These are phyloP conservation scores for Pistacia vera DNA, from an alignment of 345 rosid species.

Conservation along the genomic window DNA sequence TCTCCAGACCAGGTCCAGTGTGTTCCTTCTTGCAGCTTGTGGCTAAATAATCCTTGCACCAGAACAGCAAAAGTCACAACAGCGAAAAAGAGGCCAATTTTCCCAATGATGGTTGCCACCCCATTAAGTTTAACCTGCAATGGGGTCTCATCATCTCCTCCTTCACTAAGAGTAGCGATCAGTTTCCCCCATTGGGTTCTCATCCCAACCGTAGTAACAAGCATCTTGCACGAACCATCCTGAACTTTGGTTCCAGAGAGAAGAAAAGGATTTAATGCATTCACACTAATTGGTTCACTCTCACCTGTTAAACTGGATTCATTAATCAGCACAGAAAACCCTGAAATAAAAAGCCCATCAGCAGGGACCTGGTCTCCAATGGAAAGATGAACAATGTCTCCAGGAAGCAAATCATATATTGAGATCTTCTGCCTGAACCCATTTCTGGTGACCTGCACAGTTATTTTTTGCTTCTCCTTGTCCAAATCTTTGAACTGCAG, in stretches of 20 bases:
- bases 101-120: slow-evolving; percentile 79
- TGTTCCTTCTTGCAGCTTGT: slow-evolving; percentile 52
- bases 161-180: slow-evolving; percentile 79
- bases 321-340: slow-evolving; percentile 59
- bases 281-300: slow-evolving; percentile 56
- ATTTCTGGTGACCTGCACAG: slow-evolving; percentile 61
- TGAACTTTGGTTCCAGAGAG: slow-evolving; percentile 79
- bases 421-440: slow-evolving; percentile 59
- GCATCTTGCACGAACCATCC: slow-evolving; percentile 82
- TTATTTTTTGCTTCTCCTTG: slow-evolving; percentile 59
- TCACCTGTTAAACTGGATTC: slow-evolving; percentile 80
- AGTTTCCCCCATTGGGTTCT: slow-evolving; percentile 90
- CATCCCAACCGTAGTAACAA: slow-evolving; percentile 87
- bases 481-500: slow-evolving; percentile 75
- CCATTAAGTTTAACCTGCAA: slow-evolving; percentile 81
- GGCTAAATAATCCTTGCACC: slow-evolving; percentile 67
- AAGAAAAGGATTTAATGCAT: slow-evolving; percentile 53
- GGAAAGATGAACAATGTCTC: slow-evolving; percentile 72
- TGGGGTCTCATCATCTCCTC: slow-evolving; percentile 87
- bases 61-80: slow-evolving; percentile 76
- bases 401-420: slow-evolving; percentile 72
- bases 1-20: slow-evolving; percentile 70
- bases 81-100: slow-evolving; percentile 77
- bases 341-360: slow-evolving; percentile 70
- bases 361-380: slow-evolving; percentile 83